A percentile compares a stretch with the other conserved stretches of the same genome.
Conservation (phyloP, 176 grass and related monocot genomes). For the Musa schizocarpa region DNA sequence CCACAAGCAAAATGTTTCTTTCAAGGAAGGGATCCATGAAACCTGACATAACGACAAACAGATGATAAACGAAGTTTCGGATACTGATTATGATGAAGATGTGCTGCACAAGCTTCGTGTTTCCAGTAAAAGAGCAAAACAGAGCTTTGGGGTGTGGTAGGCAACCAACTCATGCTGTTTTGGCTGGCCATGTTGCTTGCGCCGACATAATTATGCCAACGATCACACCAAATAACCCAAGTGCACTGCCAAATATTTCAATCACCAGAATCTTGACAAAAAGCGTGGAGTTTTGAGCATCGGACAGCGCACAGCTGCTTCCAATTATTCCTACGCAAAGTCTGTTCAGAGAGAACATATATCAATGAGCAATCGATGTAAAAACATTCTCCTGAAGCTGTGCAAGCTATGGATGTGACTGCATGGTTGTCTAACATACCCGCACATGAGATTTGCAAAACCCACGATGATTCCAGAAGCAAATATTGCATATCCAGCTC, state of each 20-base stretch:
- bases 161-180: slow-evolving; percentile 15
- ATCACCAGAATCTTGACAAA: slow-evolving; percentile 97
- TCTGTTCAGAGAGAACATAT: slow-evolving; percentile 27
- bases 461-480: slow-evolving; percentile 91
- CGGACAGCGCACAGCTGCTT: slow-evolving; percentile 88
- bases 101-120: background rate
- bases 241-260: slow-evolving; percentile 93
- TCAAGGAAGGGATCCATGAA: background rate
- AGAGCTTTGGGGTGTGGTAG: no score
- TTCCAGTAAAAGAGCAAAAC: background rate
- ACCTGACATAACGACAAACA: background rate
- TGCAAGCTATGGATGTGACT: background rate
- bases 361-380: slow-evolving; percentile 7
- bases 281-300: slow-evolving; percentile 95
- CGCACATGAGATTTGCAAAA: slow-evolving; percentile 91
- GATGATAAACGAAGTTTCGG: no score
- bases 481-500: slow-evolving; percentile 95
- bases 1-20: background rate
- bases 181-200: slow-evolving; percentile 89
- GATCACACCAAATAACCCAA: slow-evolving; percentile 92
- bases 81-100: background rate
- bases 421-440: slow-evolving; percentile 30
- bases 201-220: slow-evolving; percentile 96
- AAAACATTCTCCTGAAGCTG: background rate
- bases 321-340: slow-evolving; percentile 95